Evolutionary conservation across 2,329 filamentous ascomycete genomes (phyloP).

Genomic region (Verticillium longisporum): DNA sequence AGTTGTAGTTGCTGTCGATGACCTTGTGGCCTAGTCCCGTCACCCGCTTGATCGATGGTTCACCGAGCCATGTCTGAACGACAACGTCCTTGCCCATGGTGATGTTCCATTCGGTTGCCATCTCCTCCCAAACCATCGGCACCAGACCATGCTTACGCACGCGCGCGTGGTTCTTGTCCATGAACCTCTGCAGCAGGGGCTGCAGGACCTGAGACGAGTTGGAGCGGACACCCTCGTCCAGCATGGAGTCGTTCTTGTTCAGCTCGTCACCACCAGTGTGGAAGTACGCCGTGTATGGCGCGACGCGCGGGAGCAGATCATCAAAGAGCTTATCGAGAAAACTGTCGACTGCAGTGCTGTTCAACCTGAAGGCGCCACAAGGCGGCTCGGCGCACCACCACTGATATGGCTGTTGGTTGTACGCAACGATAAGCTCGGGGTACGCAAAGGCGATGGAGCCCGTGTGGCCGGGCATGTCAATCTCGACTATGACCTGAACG

Average conservation of each 20-base stretch:
- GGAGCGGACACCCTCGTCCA: slow-evolving; percentile 66
- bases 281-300: slow-evolving; percentile 67
- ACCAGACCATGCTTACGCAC: slow-evolving; percentile 57
- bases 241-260: slow-evolving; percentile 65
- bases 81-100: slow-evolving; percentile 64
- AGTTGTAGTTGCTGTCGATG: slow-evolving; percentile 70
- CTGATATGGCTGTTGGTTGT: slow-evolving; percentile 48
- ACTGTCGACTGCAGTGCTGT: slow-evolving; percentile 59
- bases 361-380: slow-evolving; percentile 69
- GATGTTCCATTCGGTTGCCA: slow-evolving; percentile 71
- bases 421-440: slow-evolving; percentile 66
- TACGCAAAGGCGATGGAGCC: slow-evolving; percentile 58
- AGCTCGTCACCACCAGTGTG: slow-evolving; percentile 87
- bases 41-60: slow-evolving; percentile 52
- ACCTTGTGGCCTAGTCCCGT: slow-evolving; percentile 61
- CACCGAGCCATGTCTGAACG: slow-evolving; percentile 72
- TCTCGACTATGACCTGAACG: slow-evolving; percentile 66
- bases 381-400: slow-evolving; percentile 57
- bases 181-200: slow-evolving; percentile 71
- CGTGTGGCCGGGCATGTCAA: slow-evolving; percentile 77
- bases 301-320: slow-evolving; percentile 69
- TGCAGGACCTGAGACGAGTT: slow-evolving; percentile 58
- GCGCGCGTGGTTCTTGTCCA: slow-evolving; percentile 62
- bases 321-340: slow-evolving; percentile 68
- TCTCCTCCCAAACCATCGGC: slow-evolving; percentile 85